phyloP scores from a whole-genome alignment of 805 yeast genomes.

The Scheffersomyces coipomensis region DNA sequence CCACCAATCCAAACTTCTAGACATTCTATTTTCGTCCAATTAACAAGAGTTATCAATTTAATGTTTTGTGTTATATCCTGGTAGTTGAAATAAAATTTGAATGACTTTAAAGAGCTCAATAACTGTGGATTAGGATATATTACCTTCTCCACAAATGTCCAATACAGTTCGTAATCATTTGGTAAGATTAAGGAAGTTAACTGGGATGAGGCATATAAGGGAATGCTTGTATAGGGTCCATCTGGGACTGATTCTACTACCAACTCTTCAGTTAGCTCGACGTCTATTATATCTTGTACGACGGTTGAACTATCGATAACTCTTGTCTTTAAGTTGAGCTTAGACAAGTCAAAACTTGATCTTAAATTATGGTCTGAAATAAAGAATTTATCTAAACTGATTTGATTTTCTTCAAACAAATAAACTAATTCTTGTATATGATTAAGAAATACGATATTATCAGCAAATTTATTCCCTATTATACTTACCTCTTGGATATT shows the following conservation, averaged over 20 bases:
- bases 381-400: slow-evolving; percentile 12
- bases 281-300: too few relatives aligned
- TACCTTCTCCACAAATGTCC: slow-evolving; percentile 12
- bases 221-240: too few relatives aligned
- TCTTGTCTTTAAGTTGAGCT: slow-evolving; percentile 12
- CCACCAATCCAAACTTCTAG: slow-evolving; percentile 59
- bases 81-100: slow-evolving; percentile 23
- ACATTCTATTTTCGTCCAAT: slow-evolving; percentile 23
- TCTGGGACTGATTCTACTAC: too few relatives aligned
- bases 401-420: not conserved
- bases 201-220: not conserved
- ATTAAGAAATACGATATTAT: slow-evolving; percentile 3
- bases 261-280: too few relatives aligned
- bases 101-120: slow-evolving; percentile 13
- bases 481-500: slow-evolving; percentile 18
- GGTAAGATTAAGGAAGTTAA: slow-evolving; percentile 16
- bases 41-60: slow-evolving; percentile 12
- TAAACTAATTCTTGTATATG: slow-evolving; percentile 4
- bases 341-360: slow-evolving; percentile 5
- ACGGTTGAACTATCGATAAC: slow-evolving; percentile 17
- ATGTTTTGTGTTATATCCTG: slow-evolving; percentile 8
- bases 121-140: slow-evolving; percentile 1
- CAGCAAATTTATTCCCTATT: slow-evolving; percentile 9
- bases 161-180: slow-evolving; percentile 9
- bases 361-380: slow-evolving; percentile 16